Conservation (phyloP, 306 rosid genomes). For the Quillaja saponaria region DNA sequence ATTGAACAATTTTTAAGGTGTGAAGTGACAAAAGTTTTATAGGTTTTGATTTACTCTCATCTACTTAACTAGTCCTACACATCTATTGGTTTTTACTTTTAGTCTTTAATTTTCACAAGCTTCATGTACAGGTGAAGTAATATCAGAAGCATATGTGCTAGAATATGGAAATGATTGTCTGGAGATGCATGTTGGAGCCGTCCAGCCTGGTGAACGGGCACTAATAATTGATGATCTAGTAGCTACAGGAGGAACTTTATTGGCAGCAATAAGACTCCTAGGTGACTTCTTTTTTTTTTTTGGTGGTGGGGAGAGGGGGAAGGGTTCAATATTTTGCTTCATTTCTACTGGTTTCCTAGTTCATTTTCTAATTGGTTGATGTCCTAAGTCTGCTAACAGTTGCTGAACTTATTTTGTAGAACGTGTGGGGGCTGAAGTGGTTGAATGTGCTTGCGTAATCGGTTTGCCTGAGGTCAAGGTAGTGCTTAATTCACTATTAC, state of each 20-base stretch:
- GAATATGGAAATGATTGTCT: constrained; percentile 90
- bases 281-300: constrained; percentile 43
- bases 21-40: too few species aligned
- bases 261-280: constrained; percentile 83
- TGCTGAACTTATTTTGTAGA: constrained; percentile 50
- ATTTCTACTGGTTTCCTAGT: constrained; percentile 19
- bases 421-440: constrained; percentile 83
- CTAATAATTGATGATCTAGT: constrained; percentile 85
- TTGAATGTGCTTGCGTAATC: constrained; percentile 92
- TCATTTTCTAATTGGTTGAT: constrained; percentile 16
- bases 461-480: constrained; percentile 95
- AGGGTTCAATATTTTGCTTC: constrained; percentile 4
- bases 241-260: constrained; percentile 95
- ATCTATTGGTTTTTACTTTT: constrained; percentile 4
- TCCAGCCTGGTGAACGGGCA: constrained; percentile 77
- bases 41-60: too few species aligned
- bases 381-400: constrained; percentile 17
- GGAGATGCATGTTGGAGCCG: constrained; percentile 90
- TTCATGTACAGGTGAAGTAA: constrained; percentile 64
- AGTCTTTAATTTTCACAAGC: constrained; percentile 17
- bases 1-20: too few species aligned
- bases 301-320: neutral
- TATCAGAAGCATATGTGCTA: constrained; percentile 75
- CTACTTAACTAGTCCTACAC: too few species aligned
- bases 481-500: constrained; percentile 23